Percentiles rank a stretch among this genome's conserved stretches.
Conservation (phyloP, 129 eudicot genomes). For the Solidago caesia region DNA sequence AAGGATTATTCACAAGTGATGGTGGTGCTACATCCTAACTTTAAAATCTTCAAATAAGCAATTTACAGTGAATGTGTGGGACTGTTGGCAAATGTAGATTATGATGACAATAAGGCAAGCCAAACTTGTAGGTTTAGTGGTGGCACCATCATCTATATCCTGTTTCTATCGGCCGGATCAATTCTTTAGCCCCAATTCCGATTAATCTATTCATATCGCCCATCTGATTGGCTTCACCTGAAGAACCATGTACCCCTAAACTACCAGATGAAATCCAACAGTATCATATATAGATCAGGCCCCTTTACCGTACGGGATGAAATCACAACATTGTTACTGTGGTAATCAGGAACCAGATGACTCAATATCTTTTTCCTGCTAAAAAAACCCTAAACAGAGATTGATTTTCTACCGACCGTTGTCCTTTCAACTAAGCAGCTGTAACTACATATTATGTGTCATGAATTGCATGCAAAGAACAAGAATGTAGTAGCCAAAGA, state of each 20-base stretch:
- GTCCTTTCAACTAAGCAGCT: no score
- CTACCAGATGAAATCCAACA: background rate
- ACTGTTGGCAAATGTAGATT: background rate
- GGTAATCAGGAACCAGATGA: background rate
- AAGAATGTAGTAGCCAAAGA: no score
- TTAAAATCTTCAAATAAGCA: background rate
- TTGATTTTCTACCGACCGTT: no score
- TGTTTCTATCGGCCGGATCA: background rate
- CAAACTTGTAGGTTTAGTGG: background rate
- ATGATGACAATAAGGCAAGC: background rate
- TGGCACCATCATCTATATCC: constrained; percentile 3
- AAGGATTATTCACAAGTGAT: no score
- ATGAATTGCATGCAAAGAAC: no score
- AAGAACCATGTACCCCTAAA: background rate
- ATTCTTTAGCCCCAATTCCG: background rate
- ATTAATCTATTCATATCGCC: background rate
- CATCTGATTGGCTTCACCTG: background rate
- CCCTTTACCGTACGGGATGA: background rate
- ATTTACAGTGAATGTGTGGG: constrained; percentile 5
- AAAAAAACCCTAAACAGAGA: background rate
- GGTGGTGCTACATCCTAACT: no score
- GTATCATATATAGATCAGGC: background rate
- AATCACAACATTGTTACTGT: background rate
- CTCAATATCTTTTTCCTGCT: background rate
- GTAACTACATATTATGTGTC: no score